phyloP scores from a whole-genome alignment of 768 basidiomycete genomes.

The Tulasnella sp. region DNA sequence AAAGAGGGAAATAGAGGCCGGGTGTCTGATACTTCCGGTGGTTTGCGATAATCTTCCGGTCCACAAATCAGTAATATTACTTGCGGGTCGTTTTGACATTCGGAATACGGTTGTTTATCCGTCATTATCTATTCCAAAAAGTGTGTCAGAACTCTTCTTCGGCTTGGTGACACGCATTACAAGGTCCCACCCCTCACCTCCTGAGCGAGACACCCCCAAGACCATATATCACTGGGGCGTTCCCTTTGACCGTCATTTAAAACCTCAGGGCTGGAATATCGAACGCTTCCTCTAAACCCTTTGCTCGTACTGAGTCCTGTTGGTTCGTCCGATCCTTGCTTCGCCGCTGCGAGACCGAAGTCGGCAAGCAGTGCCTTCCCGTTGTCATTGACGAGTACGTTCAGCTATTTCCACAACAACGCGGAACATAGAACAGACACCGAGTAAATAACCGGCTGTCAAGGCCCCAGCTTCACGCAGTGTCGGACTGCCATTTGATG shows the following conservation, averaged over 20 bases:
- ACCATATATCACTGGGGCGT: not conserved
- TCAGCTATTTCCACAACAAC: not conserved
- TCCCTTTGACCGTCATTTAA: not conserved
- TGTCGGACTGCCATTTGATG: too few relatives aligned
- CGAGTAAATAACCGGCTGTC: too few relatives aligned
- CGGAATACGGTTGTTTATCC: not conserved
- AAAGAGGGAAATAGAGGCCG: not conserved
- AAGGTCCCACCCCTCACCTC: not conserved
- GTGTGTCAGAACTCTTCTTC: not conserved
- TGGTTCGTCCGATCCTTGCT: not conserved
- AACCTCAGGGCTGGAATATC: not conserved
- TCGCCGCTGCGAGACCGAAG: not conserved
- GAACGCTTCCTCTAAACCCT: conserved; percentile 1
- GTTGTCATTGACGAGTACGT: not conserved
- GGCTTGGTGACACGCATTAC: not conserved
- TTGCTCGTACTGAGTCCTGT: not conserved
- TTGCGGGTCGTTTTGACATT: not conserved
- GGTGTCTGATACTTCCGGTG: not conserved
- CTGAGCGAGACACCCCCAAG: conserved; percentile 6
- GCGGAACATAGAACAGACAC: too few relatives aligned
- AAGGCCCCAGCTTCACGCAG: too few relatives aligned
- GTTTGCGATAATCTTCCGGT: not conserved
- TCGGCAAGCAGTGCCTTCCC: conserved; percentile 1
- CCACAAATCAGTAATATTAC: not conserved
- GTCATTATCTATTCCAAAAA: not conserved